These are phyloP conservation scores for Graphiopsis chlorocephala DNA, from an alignment of 2,329 filamentous ascomycete species.

Conservation along the genomic window DNA sequence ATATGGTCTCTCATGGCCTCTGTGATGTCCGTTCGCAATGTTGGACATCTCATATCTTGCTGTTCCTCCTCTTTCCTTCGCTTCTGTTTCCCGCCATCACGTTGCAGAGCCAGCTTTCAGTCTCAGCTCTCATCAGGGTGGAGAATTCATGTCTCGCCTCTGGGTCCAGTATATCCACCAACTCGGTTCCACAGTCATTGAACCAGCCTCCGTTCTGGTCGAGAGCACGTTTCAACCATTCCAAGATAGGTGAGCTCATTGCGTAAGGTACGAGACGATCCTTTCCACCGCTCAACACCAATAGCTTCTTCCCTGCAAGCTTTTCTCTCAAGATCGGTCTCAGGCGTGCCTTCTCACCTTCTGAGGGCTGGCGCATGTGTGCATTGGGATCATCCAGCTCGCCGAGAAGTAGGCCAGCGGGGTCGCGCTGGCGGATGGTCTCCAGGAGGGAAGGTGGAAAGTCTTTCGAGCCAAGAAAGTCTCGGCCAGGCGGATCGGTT, in stretches of 20 bases:
- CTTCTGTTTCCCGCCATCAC: conserved; percentile 30
- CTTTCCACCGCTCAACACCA: conserved; percentile 62
- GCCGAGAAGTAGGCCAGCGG: conserved; percentile 67
- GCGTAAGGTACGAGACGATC: conserved; percentile 73
- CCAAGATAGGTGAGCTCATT: conserved; percentile 58
- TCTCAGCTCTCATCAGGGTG: conserved; percentile 63
- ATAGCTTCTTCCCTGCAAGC: conserved; percentile 59
- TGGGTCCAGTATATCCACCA: conserved; percentile 67
- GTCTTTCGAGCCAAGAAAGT: conserved; percentile 73
- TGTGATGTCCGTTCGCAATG: neutral
- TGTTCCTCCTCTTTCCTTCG: neutral
- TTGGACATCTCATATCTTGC: conserved; percentile 1
- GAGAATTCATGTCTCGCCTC: conserved; percentile 70
- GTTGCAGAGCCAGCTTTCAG: conserved; percentile 60
- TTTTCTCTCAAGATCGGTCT: conserved; percentile 30
- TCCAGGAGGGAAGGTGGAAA: conserved; percentile 70
- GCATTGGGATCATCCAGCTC: conserved; percentile 32
- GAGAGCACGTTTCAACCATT: conserved; percentile 57
- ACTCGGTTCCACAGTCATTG: conserved; percentile 52
- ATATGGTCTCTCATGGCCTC: neutral
- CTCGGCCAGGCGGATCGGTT: conserved; percentile 54
- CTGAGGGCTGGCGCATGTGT: conserved; percentile 38
- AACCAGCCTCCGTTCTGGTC: conserved; percentile 48
- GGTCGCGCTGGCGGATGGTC: conserved; percentile 66
- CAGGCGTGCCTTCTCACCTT: conserved; percentile 45